Evolutionary conservation across 495 filamentous ascomycete genomes (phyloP), one percentile per base, ranked within the genome.

Genomic region (Astrothelium macrocarpum): DNA sequence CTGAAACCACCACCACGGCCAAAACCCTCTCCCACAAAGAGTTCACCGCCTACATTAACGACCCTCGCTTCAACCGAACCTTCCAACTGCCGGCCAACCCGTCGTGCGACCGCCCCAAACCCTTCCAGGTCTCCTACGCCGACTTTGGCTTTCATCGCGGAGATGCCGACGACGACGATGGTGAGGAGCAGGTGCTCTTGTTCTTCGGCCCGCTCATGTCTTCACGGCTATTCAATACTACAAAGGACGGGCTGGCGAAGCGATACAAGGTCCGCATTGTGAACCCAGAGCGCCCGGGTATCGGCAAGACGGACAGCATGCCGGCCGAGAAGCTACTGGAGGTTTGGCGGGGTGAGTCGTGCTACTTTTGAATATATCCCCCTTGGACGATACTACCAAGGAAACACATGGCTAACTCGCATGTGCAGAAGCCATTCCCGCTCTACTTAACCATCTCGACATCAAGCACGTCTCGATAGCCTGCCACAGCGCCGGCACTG

Each of bases 141-240:
- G 68, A 70, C 56, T 67, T 59, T 45, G 65, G 68, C 20, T 61
- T 66, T 36, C n/a, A 12, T 18, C 28, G 61, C 31, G 64, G 63
- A 60, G 61, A 70, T 53, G 68, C 68, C 36, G 66, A 64, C 5
- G 68, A 42, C 1, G 36, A 42, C 36, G 1, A 42, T 42, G 1
- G 36, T 1, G 36, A 42, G 36, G 36, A 42, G 36, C 36, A 42
- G 36, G 36, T 42, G 36, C 36, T 67, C 14, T 59, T 67, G 45
- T 59, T 70, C 34, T 70, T 65, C 42, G 68, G 68, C 12, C 65
- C 63, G 7, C 43, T 70, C 12, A 68, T 65, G 65, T 61, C 28
- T 31, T 64, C 42, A 16, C 49, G 68, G 29, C 59, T 65, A 11
- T 53, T 45, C 46, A 65, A 67, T 36, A 58, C 59, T 7, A 59